A percentile compares a stretch with the other conserved stretches of the same genome.
phyloP scores from a whole-genome alignment of 305 asterid species.

The Solanum chacoense region DNA sequence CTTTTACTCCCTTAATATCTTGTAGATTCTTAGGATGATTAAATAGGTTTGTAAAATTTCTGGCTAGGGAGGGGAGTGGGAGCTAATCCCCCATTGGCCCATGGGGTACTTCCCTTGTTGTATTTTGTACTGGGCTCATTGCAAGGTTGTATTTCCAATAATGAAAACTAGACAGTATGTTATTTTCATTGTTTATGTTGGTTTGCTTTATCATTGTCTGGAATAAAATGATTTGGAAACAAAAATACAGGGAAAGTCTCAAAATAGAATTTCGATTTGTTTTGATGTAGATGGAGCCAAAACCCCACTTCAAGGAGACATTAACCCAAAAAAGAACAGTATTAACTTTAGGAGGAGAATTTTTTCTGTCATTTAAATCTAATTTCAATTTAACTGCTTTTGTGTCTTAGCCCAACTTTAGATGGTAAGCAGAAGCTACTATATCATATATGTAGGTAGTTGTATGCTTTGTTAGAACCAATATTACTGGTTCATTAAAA shows the following conservation, averaged over 20 bases:
- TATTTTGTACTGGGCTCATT: not conserved
- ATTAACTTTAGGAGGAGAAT: not conserved
- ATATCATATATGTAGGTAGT: not conserved
- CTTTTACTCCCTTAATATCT: not conserved
- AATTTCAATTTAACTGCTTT: not conserved
- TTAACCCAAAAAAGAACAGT: not conserved
- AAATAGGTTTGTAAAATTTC: not conserved
- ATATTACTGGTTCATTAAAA: not conserved
- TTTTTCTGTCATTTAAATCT: not conserved
- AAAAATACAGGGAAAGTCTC: not conserved
- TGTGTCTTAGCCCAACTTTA: not conserved
- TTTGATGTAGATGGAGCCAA: not conserved
- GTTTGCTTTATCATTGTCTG: not conserved
- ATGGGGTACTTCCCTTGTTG: not conserved
- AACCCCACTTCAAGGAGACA: not conserved
- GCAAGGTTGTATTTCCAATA: not conserved
- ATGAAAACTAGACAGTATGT: not conserved
- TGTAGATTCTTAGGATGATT: not conserved
- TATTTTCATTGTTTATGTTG: not conserved
- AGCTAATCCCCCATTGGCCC: not conserved
- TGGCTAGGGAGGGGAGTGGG: not conserved
- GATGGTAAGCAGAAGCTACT: not conserved
- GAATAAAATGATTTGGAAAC: not conserved
- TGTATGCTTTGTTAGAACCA: not conserved
- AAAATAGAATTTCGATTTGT: not conserved